Base-by-base conservation (phyloP, 768 basidiomycete genomes). In the Suillus paluster region DNA sequence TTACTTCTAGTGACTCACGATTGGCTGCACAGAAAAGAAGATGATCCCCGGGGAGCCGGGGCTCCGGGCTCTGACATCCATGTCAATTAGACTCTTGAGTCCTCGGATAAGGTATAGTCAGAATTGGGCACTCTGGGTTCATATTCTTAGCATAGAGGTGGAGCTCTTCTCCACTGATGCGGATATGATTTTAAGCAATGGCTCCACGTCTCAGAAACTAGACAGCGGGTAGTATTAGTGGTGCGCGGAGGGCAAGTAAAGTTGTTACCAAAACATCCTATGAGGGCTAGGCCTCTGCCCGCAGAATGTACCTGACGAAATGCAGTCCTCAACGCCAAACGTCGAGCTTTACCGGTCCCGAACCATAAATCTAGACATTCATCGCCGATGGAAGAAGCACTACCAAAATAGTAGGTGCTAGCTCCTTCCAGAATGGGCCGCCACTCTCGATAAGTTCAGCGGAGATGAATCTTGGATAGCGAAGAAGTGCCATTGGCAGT, bases 391-490 rank as follows among this genome's bases (percentile, higher is more conserved):
- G 68, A 53, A 71, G 72, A 74, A 74, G 63, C 60, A 6, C 9
- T n/a, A 63, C 63, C 44, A 36, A 72, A 67, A 56, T 17, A 67
- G 72, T 33, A 69, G 55, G 11, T 42, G 58, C 59, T 54, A 44
- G 57, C 39, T 60, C 58, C 70, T 64, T 70, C 72, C 23, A 57
- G 70, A 74, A 3, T 48, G 60, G 68, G 21, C 8, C 21, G 11
- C 57, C 33, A 49, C 58, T 48, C 30, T 30, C 52, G 55, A 54
- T 59, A 60, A 57, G 62, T 58, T 34, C 33, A 67, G 73, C 71
- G 71, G 75, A 76, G 66, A 76, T 76, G 75, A 76, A 76, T 52
- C 21, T 61, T 25, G 53, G 34, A 59, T 38, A 33, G 41, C 25
- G 49, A 55, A 9, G 34, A 44, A 61, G 49, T 63, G 69, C 63